Evolutionary conservation across 345 rosid species (phyloP).

Genomic region (Gossypium australe): DNA sequence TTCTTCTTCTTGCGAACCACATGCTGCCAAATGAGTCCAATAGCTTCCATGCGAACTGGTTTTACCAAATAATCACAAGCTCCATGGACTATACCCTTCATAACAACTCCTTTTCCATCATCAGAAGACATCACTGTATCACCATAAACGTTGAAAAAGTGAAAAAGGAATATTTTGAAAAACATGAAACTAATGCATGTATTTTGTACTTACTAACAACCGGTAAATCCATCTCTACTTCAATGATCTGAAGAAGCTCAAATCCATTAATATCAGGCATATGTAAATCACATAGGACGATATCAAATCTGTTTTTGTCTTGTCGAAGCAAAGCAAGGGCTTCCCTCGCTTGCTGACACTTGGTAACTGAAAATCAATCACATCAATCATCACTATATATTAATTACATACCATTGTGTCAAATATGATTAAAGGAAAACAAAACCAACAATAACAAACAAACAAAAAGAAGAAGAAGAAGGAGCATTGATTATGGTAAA

Average conservation of each 20-base stretch:
- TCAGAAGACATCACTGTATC: slow-evolving; percentile 26
- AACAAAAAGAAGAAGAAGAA: neutral
- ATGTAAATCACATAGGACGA: slow-evolving; percentile 23
- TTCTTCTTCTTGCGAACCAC: slow-evolving; percentile 20
- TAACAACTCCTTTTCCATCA: slow-evolving; percentile 13
- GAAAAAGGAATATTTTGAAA: neutral
- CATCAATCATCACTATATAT: neutral
- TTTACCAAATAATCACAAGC: slow-evolving; percentile 34
- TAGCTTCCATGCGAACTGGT: slow-evolving; percentile 21
- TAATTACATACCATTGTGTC: too few relatives aligned
- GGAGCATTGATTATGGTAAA: too few relatives aligned
- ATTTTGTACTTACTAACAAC: slow-evolving; percentile 26
- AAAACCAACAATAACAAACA: neutral
- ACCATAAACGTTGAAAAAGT: neutral
- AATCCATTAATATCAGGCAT: slow-evolving; percentile 36
- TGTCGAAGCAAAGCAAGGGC: slow-evolving; percentile 28
- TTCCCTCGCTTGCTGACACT: slow-evolving; percentile 15
- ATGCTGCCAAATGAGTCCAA: slow-evolving; percentile 31
- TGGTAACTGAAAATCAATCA: slow-evolving; percentile 21
- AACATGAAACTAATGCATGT: neutral
- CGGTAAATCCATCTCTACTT: slow-evolving; percentile 20
- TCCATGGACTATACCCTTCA: slow-evolving; percentile 20
- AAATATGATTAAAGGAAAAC: too few relatives aligned
- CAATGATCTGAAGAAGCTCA: slow-evolving; percentile 20
- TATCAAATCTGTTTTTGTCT: slow-evolving; percentile 24